A percentile compares a stretch with the other conserved stretches of the same genome.
Conservation (phyloP, 202 grass and related monocot genomes). For the Panicum virgatum region DNA sequence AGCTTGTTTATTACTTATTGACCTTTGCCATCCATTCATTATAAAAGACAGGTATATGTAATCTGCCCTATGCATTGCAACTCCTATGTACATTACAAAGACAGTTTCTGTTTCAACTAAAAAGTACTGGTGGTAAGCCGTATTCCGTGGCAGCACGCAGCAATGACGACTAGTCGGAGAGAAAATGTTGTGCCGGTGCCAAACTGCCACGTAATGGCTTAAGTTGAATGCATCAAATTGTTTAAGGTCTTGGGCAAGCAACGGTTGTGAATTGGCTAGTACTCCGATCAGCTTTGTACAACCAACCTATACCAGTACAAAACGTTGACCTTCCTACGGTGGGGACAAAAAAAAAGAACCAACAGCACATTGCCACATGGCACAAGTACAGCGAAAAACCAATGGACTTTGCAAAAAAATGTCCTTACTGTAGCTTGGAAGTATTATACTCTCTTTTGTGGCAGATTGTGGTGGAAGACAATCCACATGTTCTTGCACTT, state of each 20-base stretch:
- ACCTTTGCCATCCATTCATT: background rate
- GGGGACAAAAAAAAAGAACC: background rate
- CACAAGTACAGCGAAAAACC: background rate
- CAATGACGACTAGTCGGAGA: background rate
- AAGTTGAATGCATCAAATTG: background rate
- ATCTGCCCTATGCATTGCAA: too few relatives aligned
- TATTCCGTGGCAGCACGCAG: background rate
- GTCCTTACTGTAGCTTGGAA: background rate
- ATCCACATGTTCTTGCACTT: slow-evolving; percentile 4
- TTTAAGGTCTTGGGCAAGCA: background rate
- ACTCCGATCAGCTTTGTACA: background rate
- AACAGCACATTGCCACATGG: slow-evolving; percentile 6
- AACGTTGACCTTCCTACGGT: background rate
- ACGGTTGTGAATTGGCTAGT: background rate
- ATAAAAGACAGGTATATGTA: too few relatives aligned
- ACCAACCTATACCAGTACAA: background rate
- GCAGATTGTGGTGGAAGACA: background rate
- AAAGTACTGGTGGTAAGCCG: background rate
- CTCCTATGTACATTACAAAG: too few relatives aligned
- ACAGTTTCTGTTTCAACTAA: background rate
- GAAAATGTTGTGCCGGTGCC: background rate
- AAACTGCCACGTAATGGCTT: slow-evolving; percentile 8
- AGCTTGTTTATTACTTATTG: background rate
- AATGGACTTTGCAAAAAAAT: background rate
- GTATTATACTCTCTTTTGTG: background rate